phyloP scores from a whole-genome alignment of 345 rosid species.

The Eucalyptus virginea region DNA sequence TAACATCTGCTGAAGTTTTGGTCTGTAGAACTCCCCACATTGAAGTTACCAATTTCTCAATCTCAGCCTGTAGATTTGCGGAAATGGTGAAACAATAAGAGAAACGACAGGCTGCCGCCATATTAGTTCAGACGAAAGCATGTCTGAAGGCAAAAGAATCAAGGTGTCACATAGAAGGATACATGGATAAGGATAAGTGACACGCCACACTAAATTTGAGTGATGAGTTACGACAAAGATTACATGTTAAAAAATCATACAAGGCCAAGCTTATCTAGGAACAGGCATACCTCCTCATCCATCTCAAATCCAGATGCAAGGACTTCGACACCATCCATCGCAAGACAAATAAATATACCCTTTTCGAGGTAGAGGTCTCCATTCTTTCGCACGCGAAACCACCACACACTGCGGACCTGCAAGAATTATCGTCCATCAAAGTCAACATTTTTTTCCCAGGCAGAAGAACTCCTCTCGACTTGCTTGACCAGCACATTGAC shows the following conservation, averaged over 20 bases:
- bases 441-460: background rate
- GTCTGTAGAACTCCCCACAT: conserved; percentile 66
- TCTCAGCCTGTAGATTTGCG: conserved; percentile 42
- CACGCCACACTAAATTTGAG: background rate
- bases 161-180: background rate
- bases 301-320: conserved; percentile 75
- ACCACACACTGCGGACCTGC: conserved; percentile 75
- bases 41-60: conserved; percentile 57
- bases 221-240: background rate
- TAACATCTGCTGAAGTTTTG: conserved; percentile 58
- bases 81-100: conserved; percentile 2
- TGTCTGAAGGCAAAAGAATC: too few species aligned
- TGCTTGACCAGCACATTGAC: background rate
- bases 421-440: background rate
- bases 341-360: conserved; percentile 30
- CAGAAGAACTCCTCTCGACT: background rate
- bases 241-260: background rate
- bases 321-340: conserved; percentile 82
- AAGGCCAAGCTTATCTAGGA: background rate
- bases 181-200: background rate
- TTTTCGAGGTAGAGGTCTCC: conserved; percentile 32
- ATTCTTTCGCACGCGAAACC: conserved; percentile 72
- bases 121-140: background rate
- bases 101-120: background rate
- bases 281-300: conserved; percentile 58